Conservation (phyloP, 345 rosid genomes). For the Erysimum cheiranthoides region DNA sequence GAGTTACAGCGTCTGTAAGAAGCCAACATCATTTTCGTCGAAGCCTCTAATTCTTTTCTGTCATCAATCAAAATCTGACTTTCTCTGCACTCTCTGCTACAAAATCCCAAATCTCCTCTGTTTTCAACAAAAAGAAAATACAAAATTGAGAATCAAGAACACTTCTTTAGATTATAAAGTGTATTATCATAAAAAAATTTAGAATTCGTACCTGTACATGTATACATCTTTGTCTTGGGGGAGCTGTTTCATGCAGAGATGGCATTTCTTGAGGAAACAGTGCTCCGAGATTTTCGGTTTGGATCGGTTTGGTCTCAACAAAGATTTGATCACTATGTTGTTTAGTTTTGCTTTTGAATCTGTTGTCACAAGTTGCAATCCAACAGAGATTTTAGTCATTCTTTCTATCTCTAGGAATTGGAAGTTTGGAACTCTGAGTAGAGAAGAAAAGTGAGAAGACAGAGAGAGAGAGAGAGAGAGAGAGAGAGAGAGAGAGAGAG, state of each 20-base stretch:
- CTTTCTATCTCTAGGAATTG: not conserved
- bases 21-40: constrained; percentile 50
- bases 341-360: constrained; percentile 39
- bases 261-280: constrained; percentile 67
- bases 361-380: constrained; percentile 59
- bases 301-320: constrained; percentile 42
- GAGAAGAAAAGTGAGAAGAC: not conserved
- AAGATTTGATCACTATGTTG: constrained; percentile 56
- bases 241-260: constrained; percentile 60
- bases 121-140: not conserved
- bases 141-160: not conserved
- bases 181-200: not conserved
- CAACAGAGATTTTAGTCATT: constrained; percentile 50
- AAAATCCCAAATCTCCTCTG: constrained; percentile 87
- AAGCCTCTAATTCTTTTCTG: constrained; percentile 55
- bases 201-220: constrained; percentile 74
- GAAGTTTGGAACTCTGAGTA: not conserved
- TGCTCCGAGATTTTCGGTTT: constrained; percentile 31
- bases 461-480: constrained; percentile 24
- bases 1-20: constrained; percentile 50
- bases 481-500: constrained; percentile 11
- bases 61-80: constrained; percentile 74
- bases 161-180: not conserved
- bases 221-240: constrained; percentile 66
- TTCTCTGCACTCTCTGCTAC: constrained; percentile 73